Evolutionary conservation across 768 basidiomycete species (phyloP), one percentile per base, ranked within the genome.

Genomic region (Pholiota conissans): DNA sequence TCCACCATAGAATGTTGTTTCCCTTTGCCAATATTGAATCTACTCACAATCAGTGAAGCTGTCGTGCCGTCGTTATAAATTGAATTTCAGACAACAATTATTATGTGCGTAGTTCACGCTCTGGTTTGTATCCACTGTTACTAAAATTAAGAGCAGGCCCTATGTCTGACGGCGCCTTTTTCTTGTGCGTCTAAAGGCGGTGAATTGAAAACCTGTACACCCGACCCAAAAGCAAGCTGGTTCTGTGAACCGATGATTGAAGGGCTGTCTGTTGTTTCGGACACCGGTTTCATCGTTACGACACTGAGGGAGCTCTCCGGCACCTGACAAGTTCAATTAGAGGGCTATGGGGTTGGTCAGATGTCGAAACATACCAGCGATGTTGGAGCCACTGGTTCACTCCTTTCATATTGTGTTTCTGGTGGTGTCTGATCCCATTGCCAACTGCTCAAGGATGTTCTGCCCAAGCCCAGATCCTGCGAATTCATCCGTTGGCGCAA

Each of bases 401-500:
- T 59, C 42, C 42, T 51, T 46, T 47, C 54, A 39, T 30, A 30
- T 24, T 37, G 16, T 4, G 37, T 42, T 10, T 50, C 49, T 22
- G 60, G 26, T 14, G 52, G 58, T 16, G 59, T 56, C 30, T 62
- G 61, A 27, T 62, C 62, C 61, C 62, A 60, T 22, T 63, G 39
- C 74, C 72, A 78, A 2, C 63, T 69, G 9, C 64, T 68, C 13
- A 83, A 67, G 4, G 79, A 76, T 10, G 70, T 75, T 37, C 80
- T 67, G 18, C 79, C 80, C 3, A 78, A 48, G 18, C 79, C 80
- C 3, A 78, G 48, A 48, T 75, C 74, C 32, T 73, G 65, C 5
- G 77, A 77, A 14, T 72, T 68, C 63, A 82, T 73, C 34, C 67
- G 63, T 35, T 69, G 51, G 30, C 75, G 72, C n/a, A 77, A 65